Evolutionary conservation across 331 rosid genomes (phyloP).

Genomic region (Phaseolus coccineus): DNA sequence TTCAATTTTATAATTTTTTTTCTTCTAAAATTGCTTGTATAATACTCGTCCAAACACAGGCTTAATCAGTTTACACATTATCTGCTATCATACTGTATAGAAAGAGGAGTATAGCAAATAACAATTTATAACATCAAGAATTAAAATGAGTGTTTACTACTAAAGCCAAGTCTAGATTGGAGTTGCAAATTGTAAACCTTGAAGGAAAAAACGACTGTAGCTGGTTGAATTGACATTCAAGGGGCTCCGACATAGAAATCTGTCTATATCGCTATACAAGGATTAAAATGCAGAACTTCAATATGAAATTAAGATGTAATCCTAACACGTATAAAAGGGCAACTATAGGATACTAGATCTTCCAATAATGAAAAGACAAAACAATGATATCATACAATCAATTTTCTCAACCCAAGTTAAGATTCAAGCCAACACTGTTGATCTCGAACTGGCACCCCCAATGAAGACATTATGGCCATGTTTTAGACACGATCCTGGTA

Average conservation of each 20-base stretch:
- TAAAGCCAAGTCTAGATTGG: background rate
- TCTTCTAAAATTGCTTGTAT: no score
- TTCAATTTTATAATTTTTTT: no score
- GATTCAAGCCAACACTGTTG: constrained; percentile 35
- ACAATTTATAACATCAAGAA: background rate
- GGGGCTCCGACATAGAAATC: constrained; percentile 3
- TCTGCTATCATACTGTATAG: background rate
- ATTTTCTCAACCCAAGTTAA: constrained; percentile 28
- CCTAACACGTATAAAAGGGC: constrained; percentile 13
- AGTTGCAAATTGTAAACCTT: background rate
- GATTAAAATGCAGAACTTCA: constrained; percentile 25
- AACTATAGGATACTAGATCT: constrained; percentile 18
- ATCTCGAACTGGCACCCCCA: constrained; percentile 28
- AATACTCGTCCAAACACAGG: no score
- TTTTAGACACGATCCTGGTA: background rate
- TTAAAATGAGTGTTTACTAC: background rate
- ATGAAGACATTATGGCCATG: constrained; percentile 23
- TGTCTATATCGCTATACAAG: constrained; percentile 42
- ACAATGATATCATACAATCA: constrained; percentile 27
- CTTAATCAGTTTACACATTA: background rate
- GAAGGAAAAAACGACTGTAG: background rate
- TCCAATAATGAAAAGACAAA: background rate
- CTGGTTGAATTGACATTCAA: background rate
- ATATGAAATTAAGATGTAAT: constrained; percentile 8
- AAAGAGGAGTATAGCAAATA: background rate